phyloP scores from a whole-genome alignment of 179 eudicot genomes.

The Sideroxylon spinosum region DNA sequence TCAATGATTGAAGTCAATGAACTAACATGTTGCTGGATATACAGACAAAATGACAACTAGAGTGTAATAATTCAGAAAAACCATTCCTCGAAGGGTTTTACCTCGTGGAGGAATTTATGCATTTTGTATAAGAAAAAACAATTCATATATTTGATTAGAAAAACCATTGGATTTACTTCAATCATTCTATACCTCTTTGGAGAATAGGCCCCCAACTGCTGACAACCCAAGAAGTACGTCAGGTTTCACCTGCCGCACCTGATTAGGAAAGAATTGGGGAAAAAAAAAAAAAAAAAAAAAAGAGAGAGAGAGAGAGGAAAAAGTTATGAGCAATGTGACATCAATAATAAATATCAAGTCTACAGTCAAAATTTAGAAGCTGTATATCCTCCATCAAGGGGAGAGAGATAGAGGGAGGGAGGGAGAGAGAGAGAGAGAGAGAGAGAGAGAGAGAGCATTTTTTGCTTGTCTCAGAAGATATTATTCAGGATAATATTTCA shows the following conservation, averaged over 20 bases:
- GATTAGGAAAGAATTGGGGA: constrained; percentile 18
- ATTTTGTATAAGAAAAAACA: not conserved
- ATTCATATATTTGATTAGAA: not conserved
- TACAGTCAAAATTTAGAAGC: constrained; percentile 7
- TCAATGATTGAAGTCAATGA: too few relatives aligned
- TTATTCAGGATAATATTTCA: too few relatives aligned
- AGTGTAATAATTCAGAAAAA: not conserved
- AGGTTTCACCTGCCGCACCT: constrained; percentile 80
- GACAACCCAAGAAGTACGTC: constrained; percentile 94
- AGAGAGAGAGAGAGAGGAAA: too few relatives aligned
- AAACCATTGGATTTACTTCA: not conserved
- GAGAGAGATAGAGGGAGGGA: not conserved
- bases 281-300: too few relatives aligned
- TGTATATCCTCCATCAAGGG: not conserved
- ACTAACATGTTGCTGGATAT: not conserved
- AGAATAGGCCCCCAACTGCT: constrained; percentile 85
- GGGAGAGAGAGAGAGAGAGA: not conserved
- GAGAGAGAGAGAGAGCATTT: not conserved
- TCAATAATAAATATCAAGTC: not conserved
- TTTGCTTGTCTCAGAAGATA: not conserved
- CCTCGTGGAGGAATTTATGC: not conserved
- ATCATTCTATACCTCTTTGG: constrained; percentile 54
- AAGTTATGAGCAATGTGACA: constrained; percentile 9
- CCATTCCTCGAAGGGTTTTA: constrained; percentile 1
- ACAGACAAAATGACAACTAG: not conserved